These are phyloP conservation scores for Hypoxylon crocopeplum DNA, from an alignment of 495 filamentous ascomycete genomes.

Conservation along the genomic window DNA sequence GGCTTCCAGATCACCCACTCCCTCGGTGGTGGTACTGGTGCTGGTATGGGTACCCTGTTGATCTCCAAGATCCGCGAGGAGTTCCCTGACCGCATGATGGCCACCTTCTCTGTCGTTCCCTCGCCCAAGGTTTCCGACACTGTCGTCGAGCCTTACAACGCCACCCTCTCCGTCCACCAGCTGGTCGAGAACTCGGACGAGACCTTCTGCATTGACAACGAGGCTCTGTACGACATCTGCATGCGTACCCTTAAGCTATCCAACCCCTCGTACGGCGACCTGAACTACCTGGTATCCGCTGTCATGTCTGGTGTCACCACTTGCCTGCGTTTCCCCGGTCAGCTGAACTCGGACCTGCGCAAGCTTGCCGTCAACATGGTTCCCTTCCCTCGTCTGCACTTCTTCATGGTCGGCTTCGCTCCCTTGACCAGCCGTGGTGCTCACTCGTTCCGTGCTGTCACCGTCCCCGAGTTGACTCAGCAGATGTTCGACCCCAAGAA, in stretches of 20 bases:
- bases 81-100: conserved; percentile 99
- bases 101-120: conserved; percentile 98
- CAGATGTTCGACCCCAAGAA: conserved; percentile 99
- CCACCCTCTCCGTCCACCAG: conserved; percentile 98
- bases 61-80: conserved; percentile 99
- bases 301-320: conserved; percentile 99
- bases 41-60: conserved; percentile 99
- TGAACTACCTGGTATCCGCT: conserved; percentile 99
- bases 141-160: conserved; percentile 99
- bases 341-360: conserved; percentile 99
- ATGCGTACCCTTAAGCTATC: conserved; percentile 99
- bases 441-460: conserved; percentile 94
- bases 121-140: conserved; percentile 99
- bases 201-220: conserved; percentile 99
- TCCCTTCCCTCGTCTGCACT: conserved; percentile 99
- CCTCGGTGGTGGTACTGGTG: conserved; percentile 99
- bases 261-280: conserved; percentile 97
- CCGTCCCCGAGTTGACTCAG: conserved; percentile 98
- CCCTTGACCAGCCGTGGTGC: conserved; percentile 96
- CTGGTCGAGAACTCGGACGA: conserved; percentile 99
- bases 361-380: conserved; percentile 99
- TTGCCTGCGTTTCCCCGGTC: conserved; percentile 97
- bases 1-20: conserved; percentile 99
- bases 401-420: conserved; percentile 99
- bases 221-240: conserved; percentile 99